Base-by-base conservation (phyloP, 306 rosid genomes). In the Vachellia pachyceras region DNA sequence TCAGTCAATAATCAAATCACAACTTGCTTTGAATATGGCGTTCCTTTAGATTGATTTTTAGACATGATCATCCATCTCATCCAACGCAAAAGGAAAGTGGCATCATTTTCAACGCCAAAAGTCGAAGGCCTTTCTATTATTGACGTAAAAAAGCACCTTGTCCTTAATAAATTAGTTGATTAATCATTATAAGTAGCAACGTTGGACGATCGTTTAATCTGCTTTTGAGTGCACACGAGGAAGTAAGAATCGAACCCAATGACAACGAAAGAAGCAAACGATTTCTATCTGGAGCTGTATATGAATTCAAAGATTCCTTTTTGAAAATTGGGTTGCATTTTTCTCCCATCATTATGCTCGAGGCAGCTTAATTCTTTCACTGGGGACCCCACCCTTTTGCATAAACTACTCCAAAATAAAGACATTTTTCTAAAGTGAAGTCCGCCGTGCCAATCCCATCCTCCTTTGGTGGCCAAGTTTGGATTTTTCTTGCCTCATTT, bases 401-500 rank as follows among this genome's bases (percentile, higher is more conserved):
- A 81, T 69, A 85, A 79, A 50, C 47, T 75, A 80, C 41, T 82
- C 54, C 42, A 78, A 75, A 64, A 63, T 77, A 46, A 74, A 35
- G 80, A 75, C 87, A 67, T 71, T 57, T 86, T 87, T 89, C 76
- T 74, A 78, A 87, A 79, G 80, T 68, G 75, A 47, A 73, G 77
- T 77, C 65, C 36, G 47, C 85, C 88, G 77, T 57, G 80, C 85
- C 90, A 89, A 88, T 85, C 86, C 85, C 89, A 81, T 84, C 82
- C 20, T 57, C 85, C 58, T 78, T 81, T 84, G 73, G 79, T 75
- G 87, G 82, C 83, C 73, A 78, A 73, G 25, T 82, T 86, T 90
- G 97, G 95, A 87, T 80, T 42, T 67, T 91, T 89, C 85, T 85
- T 81, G 77, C 68, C 86, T 73, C 87, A 82, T 85, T 86, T 87